Evolutionary conservation across 2,329 filamentous ascomycete genomes (phyloP).

Genomic region (Aulographum hederae): DNA sequence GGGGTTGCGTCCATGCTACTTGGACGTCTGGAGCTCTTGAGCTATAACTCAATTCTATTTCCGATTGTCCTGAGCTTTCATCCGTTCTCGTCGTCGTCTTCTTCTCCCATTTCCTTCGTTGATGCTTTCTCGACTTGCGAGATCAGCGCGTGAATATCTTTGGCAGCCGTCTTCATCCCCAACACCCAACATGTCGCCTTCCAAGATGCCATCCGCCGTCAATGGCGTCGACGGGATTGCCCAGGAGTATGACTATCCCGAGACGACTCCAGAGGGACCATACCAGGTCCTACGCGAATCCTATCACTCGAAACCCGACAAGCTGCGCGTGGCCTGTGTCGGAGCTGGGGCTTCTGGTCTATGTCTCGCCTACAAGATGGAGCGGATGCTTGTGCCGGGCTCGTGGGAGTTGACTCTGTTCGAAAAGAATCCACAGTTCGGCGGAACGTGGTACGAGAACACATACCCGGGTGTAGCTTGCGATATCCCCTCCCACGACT

Average conservation of each 20-base stretch:
- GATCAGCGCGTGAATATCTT: too few species aligned
- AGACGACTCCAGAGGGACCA: constrained; percentile 12
- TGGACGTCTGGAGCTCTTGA: too few species aligned
- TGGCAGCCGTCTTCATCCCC: too few species aligned
- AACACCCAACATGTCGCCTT: constrained; percentile 15
- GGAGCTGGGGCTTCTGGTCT: constrained; percentile 31
- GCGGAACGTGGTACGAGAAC: constrained; percentile 36
- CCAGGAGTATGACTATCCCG: constrained; percentile 13
- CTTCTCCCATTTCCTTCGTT: too few species aligned
- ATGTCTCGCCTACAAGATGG: constrained; percentile 29
- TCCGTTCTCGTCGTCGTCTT: too few species aligned
- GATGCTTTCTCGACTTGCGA: too few species aligned
- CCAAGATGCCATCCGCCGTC: constrained; percentile 11
- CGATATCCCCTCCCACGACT: constrained; percentile 29
- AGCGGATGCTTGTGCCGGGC: constrained; percentile 24
- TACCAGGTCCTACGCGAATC: constrained; percentile 13
- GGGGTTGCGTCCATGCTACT: too few species aligned
- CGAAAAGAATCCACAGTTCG: constrained; percentile 29
- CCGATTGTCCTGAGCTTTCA: too few species aligned
- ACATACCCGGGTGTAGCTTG: constrained; percentile 19
- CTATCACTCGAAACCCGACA: constrained; percentile 14
- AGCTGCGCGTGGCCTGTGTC: constrained; percentile 21
- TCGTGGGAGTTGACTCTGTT: constrained; percentile 18
- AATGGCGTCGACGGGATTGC: constrained; percentile 13
- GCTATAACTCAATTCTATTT: too few species aligned